These are phyloP conservation scores for Lentinula sp. DNA, from an alignment of 768 basidiomycete genomes.

Conservation along the genomic window DNA sequence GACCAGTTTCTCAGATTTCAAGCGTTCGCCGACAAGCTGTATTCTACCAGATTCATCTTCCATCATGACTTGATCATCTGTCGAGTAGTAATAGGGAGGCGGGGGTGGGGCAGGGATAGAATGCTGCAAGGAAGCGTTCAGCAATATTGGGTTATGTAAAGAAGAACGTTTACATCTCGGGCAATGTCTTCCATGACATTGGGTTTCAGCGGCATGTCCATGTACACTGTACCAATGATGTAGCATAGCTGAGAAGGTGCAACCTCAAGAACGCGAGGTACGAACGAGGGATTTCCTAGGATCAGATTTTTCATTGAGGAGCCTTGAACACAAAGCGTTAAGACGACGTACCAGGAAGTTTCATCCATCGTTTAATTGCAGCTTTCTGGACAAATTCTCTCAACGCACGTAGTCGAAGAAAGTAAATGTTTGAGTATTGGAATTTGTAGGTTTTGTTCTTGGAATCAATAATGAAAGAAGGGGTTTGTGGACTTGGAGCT, in stretches of 20 bases:
- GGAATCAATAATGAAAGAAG: constrained; percentile 40
- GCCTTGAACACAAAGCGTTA: not conserved
- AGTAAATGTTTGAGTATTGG: constrained; percentile 57
- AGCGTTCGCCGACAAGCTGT: constrained; percentile 69
- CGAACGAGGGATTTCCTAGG: constrained; percentile 59
- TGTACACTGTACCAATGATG: constrained; percentile 91
- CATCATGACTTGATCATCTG: constrained; percentile 76
- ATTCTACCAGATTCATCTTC: constrained; percentile 97
- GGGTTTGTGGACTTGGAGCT: constrained; percentile 25
- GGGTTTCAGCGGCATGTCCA: constrained; percentile 98
- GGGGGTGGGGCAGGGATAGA: constrained; percentile 84
- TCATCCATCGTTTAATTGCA: constrained; percentile 35
- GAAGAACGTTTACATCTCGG: constrained; percentile 64
- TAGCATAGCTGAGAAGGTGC: constrained; percentile 81
- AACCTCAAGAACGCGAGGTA: constrained; percentile 85
- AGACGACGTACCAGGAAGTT: constrained; percentile 29
- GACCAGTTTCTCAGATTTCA: constrained; percentile 61
- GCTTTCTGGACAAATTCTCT: constrained; percentile 33
- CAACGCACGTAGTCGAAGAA: constrained; percentile 37
- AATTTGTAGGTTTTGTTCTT: constrained; percentile 45
- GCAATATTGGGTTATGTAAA: constrained; percentile 2
- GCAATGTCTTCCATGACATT: constrained; percentile 96
- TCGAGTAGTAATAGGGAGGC: constrained; percentile 66
- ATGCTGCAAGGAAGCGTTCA: constrained; percentile 44
- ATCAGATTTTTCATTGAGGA: not conserved